Base-by-base conservation (phyloP, 805 yeast genomes). In the Ogataea haglerorum region DNA sequence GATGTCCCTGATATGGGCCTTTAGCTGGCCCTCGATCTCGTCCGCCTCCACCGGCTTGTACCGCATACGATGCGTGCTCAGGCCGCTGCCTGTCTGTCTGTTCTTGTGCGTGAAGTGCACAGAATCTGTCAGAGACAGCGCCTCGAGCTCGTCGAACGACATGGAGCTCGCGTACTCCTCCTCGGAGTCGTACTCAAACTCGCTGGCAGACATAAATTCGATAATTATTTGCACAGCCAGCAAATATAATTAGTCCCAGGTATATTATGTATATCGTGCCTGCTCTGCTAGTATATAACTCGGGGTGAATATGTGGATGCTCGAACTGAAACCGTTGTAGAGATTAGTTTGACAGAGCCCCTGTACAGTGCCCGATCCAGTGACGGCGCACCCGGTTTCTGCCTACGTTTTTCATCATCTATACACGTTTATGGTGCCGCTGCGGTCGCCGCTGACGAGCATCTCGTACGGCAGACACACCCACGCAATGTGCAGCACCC, bases 381-480 rank as follows among this genome's bases (percentile, higher is more conserved):
- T n/a, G n/a, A n/a, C n/a, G n/a, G n/a, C n/a, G n/a, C n/a, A n/a
- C n/a, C n/a, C n/a, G n/a, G n/a, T n/a, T n/a, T n/a, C n/a, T n/a
- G n/a, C n/a, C n/a, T n/a, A n/a, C n/a, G n/a, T n/a, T n/a, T n/a
- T n/a, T 18, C 19, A 18, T 18, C 19, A 40, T 51, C 68, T 72
- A 57, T 76, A 83, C 2, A 85, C 73, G 54, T 78, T 78, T 23
- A 86, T 66, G 2, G 64, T 67, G 0, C 95, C 95, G 30, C 76
- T 70, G 41, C 87, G 64, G 49, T 85, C 95, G 2, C 67, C 87
- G 2, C 84, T 69, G 3, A 85, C 63, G 2, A 85, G 57, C 78
- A 85, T 72, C 29, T 74, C 76, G 43, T 71, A 73, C 0, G 87
- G 87, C 8, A 59, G 54, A 12, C 63, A 47, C 12, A 78, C 57